Evolutionary conservation across 2,329 filamentous ascomycete genomes (phyloP).

Genomic region (Nannizzia gypsea): DNA sequence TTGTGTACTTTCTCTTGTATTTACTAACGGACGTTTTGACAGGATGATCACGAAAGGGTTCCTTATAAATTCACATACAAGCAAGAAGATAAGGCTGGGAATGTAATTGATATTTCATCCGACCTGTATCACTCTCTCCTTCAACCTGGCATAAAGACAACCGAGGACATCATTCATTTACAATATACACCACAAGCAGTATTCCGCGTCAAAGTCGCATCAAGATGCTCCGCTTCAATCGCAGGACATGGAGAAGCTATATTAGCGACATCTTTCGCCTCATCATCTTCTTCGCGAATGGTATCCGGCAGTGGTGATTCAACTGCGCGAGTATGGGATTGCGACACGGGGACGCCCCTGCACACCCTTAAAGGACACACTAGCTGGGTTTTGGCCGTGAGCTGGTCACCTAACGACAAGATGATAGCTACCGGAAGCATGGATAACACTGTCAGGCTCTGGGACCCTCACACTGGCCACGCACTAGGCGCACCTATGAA

Average conservation of each 20-base stretch:
- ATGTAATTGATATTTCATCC: constrained; percentile 35
- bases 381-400: constrained; percentile 78
- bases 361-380: constrained; percentile 78
- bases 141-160: constrained; percentile 41
- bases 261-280: constrained; percentile 73
- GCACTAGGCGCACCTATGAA: constrained; percentile 59
- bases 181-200: constrained; percentile 74
- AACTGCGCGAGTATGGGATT: constrained; percentile 88
- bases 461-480: constrained; percentile 74
- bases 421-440: constrained; percentile 81
- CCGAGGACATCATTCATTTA: constrained; percentile 51
- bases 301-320: constrained; percentile 85
- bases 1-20: background rate
- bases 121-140: constrained; percentile 42
- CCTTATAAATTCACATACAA: constrained; percentile 56
- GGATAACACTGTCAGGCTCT: constrained; percentile 83
- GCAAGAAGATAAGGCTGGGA: constrained; percentile 26
- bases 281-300: constrained; percentile 60
- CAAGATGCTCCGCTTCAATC: constrained; percentile 77
- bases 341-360: constrained; percentile 60
- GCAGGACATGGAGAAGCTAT: constrained; percentile 88
- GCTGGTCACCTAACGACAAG: constrained; percentile 73
- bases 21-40: background rate
- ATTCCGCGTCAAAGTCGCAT: constrained; percentile 84
- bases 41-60: constrained; percentile 48